These are phyloP conservation scores for Colletotrichum spaethianum DNA, from an alignment of 2,329 filamentous ascomycete genomes.

Conservation along the genomic window DNA sequence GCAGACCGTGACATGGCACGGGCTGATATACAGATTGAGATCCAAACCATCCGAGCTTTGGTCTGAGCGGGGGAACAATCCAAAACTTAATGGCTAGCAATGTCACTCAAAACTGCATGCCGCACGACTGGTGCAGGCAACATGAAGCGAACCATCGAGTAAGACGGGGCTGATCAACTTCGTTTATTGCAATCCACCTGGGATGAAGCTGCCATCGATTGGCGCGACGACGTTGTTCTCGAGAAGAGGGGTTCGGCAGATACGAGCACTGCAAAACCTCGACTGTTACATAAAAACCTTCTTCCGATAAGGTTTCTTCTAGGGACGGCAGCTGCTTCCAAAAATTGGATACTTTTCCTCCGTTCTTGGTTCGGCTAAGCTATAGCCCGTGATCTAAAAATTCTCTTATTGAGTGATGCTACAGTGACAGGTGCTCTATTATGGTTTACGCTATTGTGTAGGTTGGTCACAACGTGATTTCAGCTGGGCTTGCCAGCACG, in stretches of 20 bases:
- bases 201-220: constrained; percentile 20
- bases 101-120: constrained; percentile 3
- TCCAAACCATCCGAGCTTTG: constrained; percentile 3
- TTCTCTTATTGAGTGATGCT: constrained; percentile 9
- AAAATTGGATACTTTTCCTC: no score
- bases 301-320: constrained; percentile 12
- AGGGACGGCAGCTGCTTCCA: constrained; percentile 5
- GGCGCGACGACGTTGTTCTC: constrained; percentile 3
- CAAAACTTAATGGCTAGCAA: constrained; percentile 14
- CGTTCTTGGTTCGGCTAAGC: background rate
- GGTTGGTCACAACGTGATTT: background rate
- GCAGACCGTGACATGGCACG: constrained; percentile 3
- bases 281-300: constrained; percentile 34
- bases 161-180: background rate
- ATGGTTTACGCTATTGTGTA: background rate
- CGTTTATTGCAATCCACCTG: constrained; percentile 18
- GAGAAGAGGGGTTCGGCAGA: constrained; percentile 21
- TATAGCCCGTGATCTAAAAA: background rate
- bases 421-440: background rate
- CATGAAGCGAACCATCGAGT: background rate
- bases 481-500: constrained; percentile 16
- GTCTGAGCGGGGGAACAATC: background rate
- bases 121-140: background rate
- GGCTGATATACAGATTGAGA: constrained; percentile 26
- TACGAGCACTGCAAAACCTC: constrained; percentile 30